A percentile compares a stretch with the other conserved stretches of the same genome.
These are phyloP conservation scores for Epithemia pelagica DNA, from an alignment of 108 stramenopile genomes.

Conservation along the genomic window DNA sequence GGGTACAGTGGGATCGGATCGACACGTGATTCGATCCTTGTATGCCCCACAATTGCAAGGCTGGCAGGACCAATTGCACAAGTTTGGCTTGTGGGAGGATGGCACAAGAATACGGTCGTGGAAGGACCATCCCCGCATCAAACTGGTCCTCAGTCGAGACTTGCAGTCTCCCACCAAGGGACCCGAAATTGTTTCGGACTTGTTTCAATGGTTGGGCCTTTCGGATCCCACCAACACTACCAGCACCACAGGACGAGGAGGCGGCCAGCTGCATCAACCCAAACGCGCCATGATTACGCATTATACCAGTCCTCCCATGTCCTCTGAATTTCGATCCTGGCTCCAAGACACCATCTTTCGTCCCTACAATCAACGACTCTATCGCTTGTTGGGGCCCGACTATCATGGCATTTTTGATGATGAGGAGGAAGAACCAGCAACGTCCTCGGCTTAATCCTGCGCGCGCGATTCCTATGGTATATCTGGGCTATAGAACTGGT, in stretches of 20 bases:
- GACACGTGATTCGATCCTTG: neutral
- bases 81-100: neutral
- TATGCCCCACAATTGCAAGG: neutral
- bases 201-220: neutral
- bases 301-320: neutral
- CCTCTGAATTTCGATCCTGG: neutral
- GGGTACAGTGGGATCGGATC: neutral
- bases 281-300: neutral
- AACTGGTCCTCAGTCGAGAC: neutral
- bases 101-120: too few relatives aligned
- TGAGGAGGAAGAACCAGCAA: too few relatives aligned
- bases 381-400: neutral
- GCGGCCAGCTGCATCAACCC: neutral
- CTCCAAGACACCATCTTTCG: neutral
- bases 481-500: too few relatives aligned
- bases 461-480: too few relatives aligned
- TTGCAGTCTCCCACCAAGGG: neutral
- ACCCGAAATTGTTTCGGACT: neutral
- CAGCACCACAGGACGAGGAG: neutral
- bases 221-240: neutral
- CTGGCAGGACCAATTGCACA: neutral
- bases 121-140: neutral
- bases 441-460: too few relatives aligned
- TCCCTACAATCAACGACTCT: neutral
- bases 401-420: neutral